These are phyloP conservation scores for Fusarium mexicanum DNA, from an alignment of 2,329 filamentous ascomycete species.

Conservation along the genomic window DNA sequence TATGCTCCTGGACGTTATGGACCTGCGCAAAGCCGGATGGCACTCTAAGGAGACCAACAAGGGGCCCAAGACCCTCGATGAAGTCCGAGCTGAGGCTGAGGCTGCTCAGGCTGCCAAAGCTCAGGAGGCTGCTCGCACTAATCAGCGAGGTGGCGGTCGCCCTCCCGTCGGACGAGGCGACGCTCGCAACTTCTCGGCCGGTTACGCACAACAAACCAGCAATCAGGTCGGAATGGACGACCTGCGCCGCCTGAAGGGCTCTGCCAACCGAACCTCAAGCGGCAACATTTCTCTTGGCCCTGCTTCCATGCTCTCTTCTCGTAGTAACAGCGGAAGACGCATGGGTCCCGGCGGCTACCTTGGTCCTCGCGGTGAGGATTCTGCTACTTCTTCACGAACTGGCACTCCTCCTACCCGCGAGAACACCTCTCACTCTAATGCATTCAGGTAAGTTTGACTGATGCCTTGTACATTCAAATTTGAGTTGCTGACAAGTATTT, in stretches of 20 bases:
- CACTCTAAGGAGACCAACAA: constrained; percentile 88
- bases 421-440: constrained; percentile 78
- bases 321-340: constrained; percentile 88
- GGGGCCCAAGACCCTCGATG: constrained; percentile 94
- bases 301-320: constrained; percentile 85
- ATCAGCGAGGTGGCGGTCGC: constrained; percentile 75
- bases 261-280: constrained; percentile 67
- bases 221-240: constrained; percentile 94
- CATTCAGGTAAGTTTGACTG: constrained; percentile 80
- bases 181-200: constrained; percentile 81
- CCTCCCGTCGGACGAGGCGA: constrained; percentile 84
- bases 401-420: constrained; percentile 79
- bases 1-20: constrained; percentile 95
- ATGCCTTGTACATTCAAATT: background rate
- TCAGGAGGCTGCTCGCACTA: constrained; percentile 72
- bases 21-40: constrained; percentile 83
- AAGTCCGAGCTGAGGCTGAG: constrained; percentile 86
- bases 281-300: constrained; percentile 78
- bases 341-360: constrained; percentile 79
- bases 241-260: constrained; percentile 80
- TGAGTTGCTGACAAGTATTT: background rate
- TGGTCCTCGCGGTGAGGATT: constrained; percentile 82
- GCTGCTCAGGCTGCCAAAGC: constrained; percentile 83
- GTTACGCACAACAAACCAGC: constrained; percentile 74
- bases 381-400: constrained; percentile 86